A percentile compares a stretch with the other conserved stretches of the same genome.
These are phyloP conservation scores for Aegilops bicornis DNA, from an alignment of 176 grass and related monocot species.

Conservation along the genomic window DNA sequence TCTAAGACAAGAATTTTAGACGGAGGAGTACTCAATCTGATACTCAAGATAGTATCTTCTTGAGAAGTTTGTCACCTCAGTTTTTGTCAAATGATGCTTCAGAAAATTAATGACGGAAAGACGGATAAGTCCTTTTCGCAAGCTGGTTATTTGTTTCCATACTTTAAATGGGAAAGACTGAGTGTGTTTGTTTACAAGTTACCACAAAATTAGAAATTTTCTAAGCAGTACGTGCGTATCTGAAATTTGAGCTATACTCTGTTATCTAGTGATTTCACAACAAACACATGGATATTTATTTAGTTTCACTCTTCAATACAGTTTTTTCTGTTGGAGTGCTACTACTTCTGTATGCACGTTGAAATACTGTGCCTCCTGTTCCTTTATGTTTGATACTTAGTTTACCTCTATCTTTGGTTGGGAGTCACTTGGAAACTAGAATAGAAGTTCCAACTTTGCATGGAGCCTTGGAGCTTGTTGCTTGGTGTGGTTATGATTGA, in stretches of 20 bases:
- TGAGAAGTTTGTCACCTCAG: neutral
- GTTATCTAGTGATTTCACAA: neutral
- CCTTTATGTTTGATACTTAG: neutral
- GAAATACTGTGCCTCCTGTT: neutral
- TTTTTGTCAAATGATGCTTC: neutral
- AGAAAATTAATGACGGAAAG: neutral
- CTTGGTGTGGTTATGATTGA: neutral
- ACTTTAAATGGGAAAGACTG: neutral
- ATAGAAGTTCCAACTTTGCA: neutral
- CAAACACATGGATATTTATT: neutral
- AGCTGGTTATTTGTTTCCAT: neutral
- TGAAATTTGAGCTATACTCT: neutral
- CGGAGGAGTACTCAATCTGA: neutral
- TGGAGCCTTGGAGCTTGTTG: conserved; percentile 10
- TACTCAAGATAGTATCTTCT: neutral
- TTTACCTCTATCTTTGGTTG: neutral
- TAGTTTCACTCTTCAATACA: neutral
- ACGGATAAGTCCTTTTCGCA: neutral
- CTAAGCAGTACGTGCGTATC: neutral
- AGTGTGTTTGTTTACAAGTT: neutral
- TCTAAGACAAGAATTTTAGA: too few species aligned
- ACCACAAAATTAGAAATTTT: conserved; percentile 10
- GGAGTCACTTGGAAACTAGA: neutral
- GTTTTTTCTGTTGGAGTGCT: neutral
- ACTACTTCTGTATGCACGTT: neutral